phyloP scores from a whole-genome alignment of 257 asterid genomes.

The Ilex aquifolium region DNA sequence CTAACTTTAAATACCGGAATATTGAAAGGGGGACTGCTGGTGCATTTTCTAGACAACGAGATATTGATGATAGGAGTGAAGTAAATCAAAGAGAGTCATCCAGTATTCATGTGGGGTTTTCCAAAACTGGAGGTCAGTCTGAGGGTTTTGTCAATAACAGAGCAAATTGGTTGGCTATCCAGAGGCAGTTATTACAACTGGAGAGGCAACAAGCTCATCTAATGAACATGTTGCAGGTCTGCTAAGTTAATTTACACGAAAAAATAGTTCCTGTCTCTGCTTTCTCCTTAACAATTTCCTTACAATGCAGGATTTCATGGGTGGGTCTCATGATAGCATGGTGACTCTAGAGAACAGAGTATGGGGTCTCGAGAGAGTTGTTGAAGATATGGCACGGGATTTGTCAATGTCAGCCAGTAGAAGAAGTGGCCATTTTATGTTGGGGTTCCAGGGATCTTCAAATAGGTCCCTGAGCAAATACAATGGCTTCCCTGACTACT shows the following conservation, averaged over 20 bases:
- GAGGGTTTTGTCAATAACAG: constrained; percentile 61
- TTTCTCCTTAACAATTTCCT: constrained; percentile 19
- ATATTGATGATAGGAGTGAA: constrained; percentile 38
- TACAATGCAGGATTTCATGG: constrained; percentile 80
- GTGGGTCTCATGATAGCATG: constrained; percentile 97
- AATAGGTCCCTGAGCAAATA: constrained; percentile 59
- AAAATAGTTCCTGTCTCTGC: constrained; percentile 10
- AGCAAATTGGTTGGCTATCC: constrained; percentile 89
- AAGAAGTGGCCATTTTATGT: constrained; percentile 48
- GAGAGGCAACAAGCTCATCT: constrained; percentile 94
- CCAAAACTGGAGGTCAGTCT: constrained; percentile 54
- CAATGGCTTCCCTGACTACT: constrained; percentile 72
- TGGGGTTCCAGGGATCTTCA: constrained; percentile 68
- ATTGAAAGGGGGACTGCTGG: constrained; percentile 39
- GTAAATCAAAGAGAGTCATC: constrained; percentile 54
- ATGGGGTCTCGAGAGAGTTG: constrained; percentile 93
- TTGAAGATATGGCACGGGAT: constrained; percentile 94
- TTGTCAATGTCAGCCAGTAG: constrained; percentile 78
- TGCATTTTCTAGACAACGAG: constrained; percentile 25
- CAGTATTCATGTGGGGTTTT: constrained; percentile 31
- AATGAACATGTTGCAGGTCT: constrained; percentile 92
- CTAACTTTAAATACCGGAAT: constrained; percentile 23
- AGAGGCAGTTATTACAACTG: constrained; percentile 75
- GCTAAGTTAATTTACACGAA: constrained; percentile 12
- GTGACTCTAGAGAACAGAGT: constrained; percentile 90